Conservation (phyloP, 2,329 filamentous ascomycete species). For the Diaporthe nobilis region DNA sequence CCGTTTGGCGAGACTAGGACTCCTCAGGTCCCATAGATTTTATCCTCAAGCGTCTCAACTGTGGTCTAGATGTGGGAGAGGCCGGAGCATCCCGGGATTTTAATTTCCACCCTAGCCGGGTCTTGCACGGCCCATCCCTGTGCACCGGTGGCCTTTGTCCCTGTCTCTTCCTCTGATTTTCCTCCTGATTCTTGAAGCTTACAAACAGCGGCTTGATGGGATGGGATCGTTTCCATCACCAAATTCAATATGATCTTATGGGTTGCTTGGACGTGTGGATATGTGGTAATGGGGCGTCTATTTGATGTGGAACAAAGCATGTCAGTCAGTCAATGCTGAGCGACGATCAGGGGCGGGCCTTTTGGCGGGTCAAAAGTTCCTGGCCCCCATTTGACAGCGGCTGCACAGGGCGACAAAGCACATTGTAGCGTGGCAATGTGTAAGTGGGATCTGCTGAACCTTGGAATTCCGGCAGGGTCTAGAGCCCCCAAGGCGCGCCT, state of each 20-base stretch:
- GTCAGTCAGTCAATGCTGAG: slow-evolving; percentile 17
- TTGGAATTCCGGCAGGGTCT: slow-evolving; percentile 20
- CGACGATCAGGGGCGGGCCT: slow-evolving; percentile 25
- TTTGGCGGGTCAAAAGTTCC: slow-evolving; percentile 34
- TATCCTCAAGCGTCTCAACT: neutral
- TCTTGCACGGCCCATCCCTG: slow-evolving; percentile 10
- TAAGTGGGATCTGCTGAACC: slow-evolving; percentile 34
- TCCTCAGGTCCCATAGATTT: neutral
- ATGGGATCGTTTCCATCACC: neutral
- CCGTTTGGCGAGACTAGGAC: neutral
- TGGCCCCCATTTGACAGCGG: slow-evolving; percentile 8
- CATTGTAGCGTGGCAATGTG: slow-evolving; percentile 23
- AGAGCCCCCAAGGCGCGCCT: slow-evolving; percentile 12
- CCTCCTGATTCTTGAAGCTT: neutral
- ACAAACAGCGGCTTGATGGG: neutral
- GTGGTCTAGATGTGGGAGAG: slow-evolving; percentile 1
- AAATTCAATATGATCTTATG: neutral
- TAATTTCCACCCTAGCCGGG: slow-evolving; percentile 22
- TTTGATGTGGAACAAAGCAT: slow-evolving; percentile 17
- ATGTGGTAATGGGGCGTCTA: neutral
- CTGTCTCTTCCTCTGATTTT: neutral
- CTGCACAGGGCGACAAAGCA: neutral
- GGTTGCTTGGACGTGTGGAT: neutral
- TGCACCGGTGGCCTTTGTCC: neutral
- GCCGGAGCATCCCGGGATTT: slow-evolving; percentile 31